Percentiles rank a stretch among this genome's conserved stretches.
phyloP scores from a whole-genome alignment of 2,329 filamentous ascomycete genomes.

The Incumbomyces delicatus region DNA sequence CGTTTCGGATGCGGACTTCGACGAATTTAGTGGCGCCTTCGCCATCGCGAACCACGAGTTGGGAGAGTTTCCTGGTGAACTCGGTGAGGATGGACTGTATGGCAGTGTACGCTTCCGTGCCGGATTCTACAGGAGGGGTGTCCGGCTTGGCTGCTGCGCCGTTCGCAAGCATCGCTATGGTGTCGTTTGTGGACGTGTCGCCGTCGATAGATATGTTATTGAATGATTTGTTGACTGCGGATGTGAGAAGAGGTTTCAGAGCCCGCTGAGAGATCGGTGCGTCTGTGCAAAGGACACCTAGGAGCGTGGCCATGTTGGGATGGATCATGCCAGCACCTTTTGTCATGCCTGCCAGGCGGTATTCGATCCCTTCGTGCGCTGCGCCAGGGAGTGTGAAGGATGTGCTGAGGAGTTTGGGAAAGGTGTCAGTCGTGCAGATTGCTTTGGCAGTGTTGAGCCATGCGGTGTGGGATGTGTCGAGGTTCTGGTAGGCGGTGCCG shows the following conservation, averaged over 20 bases:
- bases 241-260: conserved; percentile 59
- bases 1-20: conserved; percentile 73
- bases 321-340: conserved; percentile 99
- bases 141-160: conserved; percentile 74
- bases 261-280: conserved; percentile 62
- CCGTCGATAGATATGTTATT: conserved; percentile 96
- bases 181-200: conserved; percentile 96
- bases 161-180: conserved; percentile 87
- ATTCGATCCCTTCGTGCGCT: conserved; percentile 46
- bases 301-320: conserved; percentile 94
- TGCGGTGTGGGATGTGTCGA: conserved; percentile 68
- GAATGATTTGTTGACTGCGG: conserved; percentile 75
- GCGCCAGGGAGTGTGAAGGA: conserved; percentile 77
- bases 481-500: conserved; percentile 60
- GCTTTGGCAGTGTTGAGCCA: conserved; percentile 82
- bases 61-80: conserved; percentile 75
- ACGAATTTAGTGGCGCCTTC: conserved; percentile 98
- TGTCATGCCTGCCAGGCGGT: conserved; percentile 85
- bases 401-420: conserved; percentile 84
- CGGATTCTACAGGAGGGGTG: conserved; percentile 28
- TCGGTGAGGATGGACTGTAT: conserved; percentile 62
- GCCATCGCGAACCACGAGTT: conserved; percentile 89
- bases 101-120: conserved; percentile 51
- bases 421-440: conserved; percentile 97
- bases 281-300: conserved; percentile 87